Percentiles rank a stretch among this genome's conserved stretches.
phyloP scores from a whole-genome alignment of 2,329 filamentous ascomycete species.

The Botrytis elliptica region DNA sequence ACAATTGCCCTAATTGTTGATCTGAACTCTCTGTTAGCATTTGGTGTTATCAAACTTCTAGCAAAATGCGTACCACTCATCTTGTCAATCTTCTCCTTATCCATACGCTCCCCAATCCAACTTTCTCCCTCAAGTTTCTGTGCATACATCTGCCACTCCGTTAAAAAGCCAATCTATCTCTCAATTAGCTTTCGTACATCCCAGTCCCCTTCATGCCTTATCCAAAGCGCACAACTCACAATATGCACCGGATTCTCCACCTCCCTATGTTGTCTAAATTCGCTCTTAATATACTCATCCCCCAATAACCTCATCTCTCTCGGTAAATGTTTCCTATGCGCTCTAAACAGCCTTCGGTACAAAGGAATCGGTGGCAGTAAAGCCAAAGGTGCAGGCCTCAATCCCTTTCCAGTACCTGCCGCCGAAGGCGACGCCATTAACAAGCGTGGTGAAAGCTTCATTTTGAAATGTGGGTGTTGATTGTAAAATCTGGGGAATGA shows the following conservation, averaged over 20 bases:
- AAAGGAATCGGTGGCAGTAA: conserved; percentile 61
- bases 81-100: conserved; percentile 80
- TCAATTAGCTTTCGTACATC: neutral
- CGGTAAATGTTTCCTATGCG: conserved; percentile 77
- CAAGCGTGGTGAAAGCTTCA: conserved; percentile 32
- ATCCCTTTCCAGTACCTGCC: conserved; percentile 28
- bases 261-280: conserved; percentile 80
- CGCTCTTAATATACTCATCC: conserved; percentile 88
- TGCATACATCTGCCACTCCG: conserved; percentile 94
- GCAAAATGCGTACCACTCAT: conserved; percentile 73
- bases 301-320: conserved; percentile 76
- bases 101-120: conserved; percentile 83
- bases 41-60: neutral
- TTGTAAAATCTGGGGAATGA: conserved; percentile 10
- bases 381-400: conserved; percentile 35
- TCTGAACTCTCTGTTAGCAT: conserved; percentile 51
- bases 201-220: neutral
- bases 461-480: conserved; percentile 20
- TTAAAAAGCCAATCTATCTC: conserved; percentile 83
- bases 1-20: conserved; percentile 89
- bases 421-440: conserved; percentile 33
- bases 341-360: conserved; percentile 82
- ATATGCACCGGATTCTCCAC: conserved; percentile 92
- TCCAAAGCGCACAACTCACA: conserved; percentile 52
- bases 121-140: conserved; percentile 85